Evolutionary conservation across 768 basidiomycete species (phyloP).

Genomic region (Chalciporus piperatus): DNA sequence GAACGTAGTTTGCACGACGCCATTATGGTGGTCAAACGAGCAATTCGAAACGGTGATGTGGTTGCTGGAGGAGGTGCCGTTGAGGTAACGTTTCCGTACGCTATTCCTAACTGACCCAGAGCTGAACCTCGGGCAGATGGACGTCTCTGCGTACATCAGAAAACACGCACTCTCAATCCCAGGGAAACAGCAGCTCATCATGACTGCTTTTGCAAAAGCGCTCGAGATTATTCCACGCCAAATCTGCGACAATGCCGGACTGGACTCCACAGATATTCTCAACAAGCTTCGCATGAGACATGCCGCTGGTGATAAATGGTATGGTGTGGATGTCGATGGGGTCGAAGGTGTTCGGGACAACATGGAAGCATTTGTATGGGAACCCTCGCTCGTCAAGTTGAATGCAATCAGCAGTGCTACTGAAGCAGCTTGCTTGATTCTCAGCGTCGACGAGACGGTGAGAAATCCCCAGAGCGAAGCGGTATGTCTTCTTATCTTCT

Average conservation of each 20-base stretch:
- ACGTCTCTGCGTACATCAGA: slow-evolving; percentile 91
- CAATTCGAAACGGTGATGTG: slow-evolving; percentile 91
- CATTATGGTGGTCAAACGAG: slow-evolving; percentile 99
- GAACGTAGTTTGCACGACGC: slow-evolving; percentile 97
- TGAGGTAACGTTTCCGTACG: slow-evolving; percentile 56
- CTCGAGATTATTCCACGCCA: slow-evolving; percentile 97
- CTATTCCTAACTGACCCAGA: background rate
- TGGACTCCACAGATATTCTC: slow-evolving; percentile 95
- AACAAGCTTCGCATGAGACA: slow-evolving; percentile 98
- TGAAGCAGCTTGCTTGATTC: slow-evolving; percentile 93
- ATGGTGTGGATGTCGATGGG: slow-evolving; percentile 92
- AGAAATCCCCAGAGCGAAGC: slow-evolving; percentile 92
- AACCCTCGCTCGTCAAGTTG: slow-evolving; percentile 90
- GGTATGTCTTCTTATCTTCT: slow-evolving; percentile 44
- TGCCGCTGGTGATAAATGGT: slow-evolving; percentile 85
- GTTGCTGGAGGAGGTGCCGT: slow-evolving; percentile 98
- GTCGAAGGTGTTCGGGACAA: slow-evolving; percentile 88
- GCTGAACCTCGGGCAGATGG: slow-evolving; percentile 68
- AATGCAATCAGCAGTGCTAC: slow-evolving; percentile 95
- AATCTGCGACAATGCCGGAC: slow-evolving; percentile 97
- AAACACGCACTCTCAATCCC: slow-evolving; percentile 89
- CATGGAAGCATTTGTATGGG: slow-evolving; percentile 98
- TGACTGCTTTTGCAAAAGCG: slow-evolving; percentile 94
- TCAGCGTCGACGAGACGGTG: slow-evolving; percentile 97
- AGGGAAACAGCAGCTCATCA: slow-evolving; percentile 91